Base-by-base conservation (phyloP, 305 asterid genomes). In the Fraxinus angustifolia region DNA sequence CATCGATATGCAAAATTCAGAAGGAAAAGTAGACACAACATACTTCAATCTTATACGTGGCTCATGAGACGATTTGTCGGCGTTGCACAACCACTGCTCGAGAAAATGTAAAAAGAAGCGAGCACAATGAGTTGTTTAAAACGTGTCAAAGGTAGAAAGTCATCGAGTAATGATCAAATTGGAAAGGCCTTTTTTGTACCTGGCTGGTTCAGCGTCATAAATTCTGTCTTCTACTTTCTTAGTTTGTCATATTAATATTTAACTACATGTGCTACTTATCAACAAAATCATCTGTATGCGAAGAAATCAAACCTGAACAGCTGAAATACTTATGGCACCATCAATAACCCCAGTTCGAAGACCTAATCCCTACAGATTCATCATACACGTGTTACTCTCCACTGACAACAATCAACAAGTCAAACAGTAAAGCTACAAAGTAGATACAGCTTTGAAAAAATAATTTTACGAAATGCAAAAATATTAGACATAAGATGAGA, bases 321-420 rank as follows among this genome's bases (percentile, higher is more conserved):
- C 98, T 76, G 97, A 95, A 85, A 95, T 92, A 86, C 99, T 93
- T 77, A 95, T 92, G 81, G 98, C 99, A 30, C 99, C 99, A 82
- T 95, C 99, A 79, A 93, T 81, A 76, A 93, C 94, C 76, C 99
- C 98, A 56, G 97, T 88, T 56, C 97, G 95, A 81, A 95, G 84
- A 34, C 93, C 97, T 83, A 95, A 88, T 36, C 98, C 99, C 99
- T 92, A 77, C 81, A 86, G 82, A 75, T 85, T 76, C 56, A 76
- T 26, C 33, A 75, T 17, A 81, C 67, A 73, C 67, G 77, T 42
- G 82, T 19, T 19, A 79, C 68, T 40, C 78, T 80, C 76, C 67
- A 62, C 70, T 16, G 35, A 33, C 17, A 70, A 38, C 38, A 62
- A 75, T 3, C 45, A 58, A 26, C 77, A 45, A 10, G 21, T 30